Base-by-base conservation (phyloP, 2,329 filamentous ascomycete genomes). In the Aspergillus persii region DNA sequence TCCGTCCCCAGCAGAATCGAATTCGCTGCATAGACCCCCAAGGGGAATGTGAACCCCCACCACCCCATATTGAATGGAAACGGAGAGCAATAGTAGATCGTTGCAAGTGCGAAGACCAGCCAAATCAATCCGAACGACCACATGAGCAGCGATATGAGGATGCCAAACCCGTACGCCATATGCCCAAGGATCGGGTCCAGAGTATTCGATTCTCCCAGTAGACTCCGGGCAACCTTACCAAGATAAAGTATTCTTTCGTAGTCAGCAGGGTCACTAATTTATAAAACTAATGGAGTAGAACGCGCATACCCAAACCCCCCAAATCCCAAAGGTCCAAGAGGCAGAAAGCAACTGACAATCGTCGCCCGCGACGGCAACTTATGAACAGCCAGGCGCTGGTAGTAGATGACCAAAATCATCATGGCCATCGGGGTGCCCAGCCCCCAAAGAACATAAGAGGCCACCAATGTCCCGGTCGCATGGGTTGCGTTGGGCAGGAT, bases 401-500 rank as follows among this genome's bases (percentile, higher is more conserved):
- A 89, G 73, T 91, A 91, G 41, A 91, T 82, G 9, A 84, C 85
- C 29, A 90, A 76, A 23, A 89, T 82, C 47, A 82, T 80, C 71
- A 87, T 82, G 1, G 87, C 84, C 53, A 91, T 74, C 0, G 83
- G 84, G 2, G 81, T 80, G 4, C 86, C 85, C 58, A 86, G 84
- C 0, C 88, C 88, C 86, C 86, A 90, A 63, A 91, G 82, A 15
- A 90, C 77, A 68, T 90, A 91, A 3, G 81, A 86, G 15, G 79
- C 79, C n/a, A 89, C 75, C 26, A 91, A 67, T 0, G 88, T 91
- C 41, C 81, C 82, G 23, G 89, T 71, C 3, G 85, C 85, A 63
- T 86, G 80, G 18, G 79, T 71, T 1, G 75, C 74, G 62, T 86
- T 76, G 1, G 82, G 80, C 1, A 90, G 76, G 23, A 82, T 80